Evolutionary conservation across 495 filamentous ascomycete genomes (phyloP), one percentile per base, ranked within the genome.

Genomic region (Talaromyces stipitatus): DNA sequence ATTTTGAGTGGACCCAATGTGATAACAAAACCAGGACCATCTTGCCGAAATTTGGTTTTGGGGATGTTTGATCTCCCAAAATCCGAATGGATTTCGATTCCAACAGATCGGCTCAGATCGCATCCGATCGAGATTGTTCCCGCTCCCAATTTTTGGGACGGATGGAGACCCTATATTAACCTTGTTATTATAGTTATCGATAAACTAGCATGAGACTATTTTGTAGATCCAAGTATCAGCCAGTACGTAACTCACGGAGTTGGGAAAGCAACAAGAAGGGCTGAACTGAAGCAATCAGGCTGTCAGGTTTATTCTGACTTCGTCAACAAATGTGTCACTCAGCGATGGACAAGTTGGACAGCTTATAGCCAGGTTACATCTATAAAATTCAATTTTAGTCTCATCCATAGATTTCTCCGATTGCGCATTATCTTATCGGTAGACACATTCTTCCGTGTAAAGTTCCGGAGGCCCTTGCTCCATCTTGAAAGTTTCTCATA

Each of bases 21-120:
- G 36, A 41, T 7, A 41, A 8, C 30, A 32, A 32, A 10, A 12
- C n/a, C n/a, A n/a, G n/a, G n/a, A n/a, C 32, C 16, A 4, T 16
- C 32, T 5, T 16, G 32, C 4, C 32, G 12, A 41, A 41, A 16
- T 9, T 41, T 41, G 3, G n/a, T 14, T 7, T 16, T 16, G 16
- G 36, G n/a, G 16, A 16, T 41, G 36, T 41, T 41, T 41, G n/a
- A 41, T 41, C 36, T 16, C 36, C 18, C 14, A 36, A 18, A 41
- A 41, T 14, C n/a, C 18, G 36, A 20, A 41, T 29, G 1, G 7
- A 5, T 41, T 41, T 18, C 16, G 36, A 16, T 16, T 18, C 18
- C n/a, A 41, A 16, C 0, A 18, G 36, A 41, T 41, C 36, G 58
- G 62, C 36, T 41, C n/a, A 41, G 36, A 41, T 41, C 36, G 36